Evolutionary conservation across 495 filamentous ascomycete genomes (phyloP), one percentile per base, ranked within the genome.

Genomic region (Aspergillus indologenus): DNA sequence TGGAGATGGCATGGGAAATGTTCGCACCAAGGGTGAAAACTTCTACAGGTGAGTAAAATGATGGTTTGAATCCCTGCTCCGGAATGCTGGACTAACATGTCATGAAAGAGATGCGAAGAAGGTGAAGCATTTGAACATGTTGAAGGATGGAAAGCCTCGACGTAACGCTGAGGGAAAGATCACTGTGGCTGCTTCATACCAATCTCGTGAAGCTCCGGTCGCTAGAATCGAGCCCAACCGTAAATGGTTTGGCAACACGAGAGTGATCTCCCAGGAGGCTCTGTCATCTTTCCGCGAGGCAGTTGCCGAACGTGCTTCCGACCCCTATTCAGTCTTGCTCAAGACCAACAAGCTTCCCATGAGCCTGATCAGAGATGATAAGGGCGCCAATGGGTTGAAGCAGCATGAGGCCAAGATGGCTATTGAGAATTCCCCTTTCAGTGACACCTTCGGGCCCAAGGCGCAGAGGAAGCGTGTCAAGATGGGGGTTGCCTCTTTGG

Each of bases 301-400:
- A 15, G 92, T 98, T 71, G 90, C 90, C 11, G 92, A 92, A 73
- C 87, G 90, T 73, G 86, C 89, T 20, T 86, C 87, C 20, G 93
- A 98, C 69, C 95, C 95, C 1, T 96, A 96, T 74, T 84, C 88
- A 54, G 92, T 96, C 48, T 84, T 98, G 11, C 76, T 98, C 31
- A 96, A 96, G 78, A 87, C 87, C 51, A 98, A 98, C 72, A 98
- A 98, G 75, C 76, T 96, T 43, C 90, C 91, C 20, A 90, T 95
- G 90, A 89, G 79, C 52, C 76, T 92, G 67, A 88, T 93, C 59
- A 74, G 81, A 60, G 89, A 91, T 59, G 81, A 81, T 43, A 72
- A 82, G 53, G 78, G 73, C 17, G 76, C 78, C 23, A 92, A 94
- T 69, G 92, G 92, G 0, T 65, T 94, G 47, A 96, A 96, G 76